Percentiles rank a stretch among this genome's conserved stretches.
phyloP scores from a whole-genome alignment of 2,329 filamentous ascomycete species.

The Colletotrichum abscissum region DNA sequence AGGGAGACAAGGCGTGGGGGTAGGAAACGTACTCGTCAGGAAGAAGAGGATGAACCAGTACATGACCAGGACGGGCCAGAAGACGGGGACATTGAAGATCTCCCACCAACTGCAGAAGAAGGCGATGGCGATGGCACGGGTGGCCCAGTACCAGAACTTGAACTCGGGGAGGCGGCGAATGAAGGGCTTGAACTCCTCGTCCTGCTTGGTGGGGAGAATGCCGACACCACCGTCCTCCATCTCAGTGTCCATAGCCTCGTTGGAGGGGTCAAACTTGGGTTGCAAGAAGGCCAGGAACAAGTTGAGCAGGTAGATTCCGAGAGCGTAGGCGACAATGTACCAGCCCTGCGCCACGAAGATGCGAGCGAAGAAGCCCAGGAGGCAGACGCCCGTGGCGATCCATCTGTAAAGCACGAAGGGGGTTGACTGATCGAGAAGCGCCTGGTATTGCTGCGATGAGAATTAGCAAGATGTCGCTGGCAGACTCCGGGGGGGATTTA shows the following conservation, averaged over 20 bases:
- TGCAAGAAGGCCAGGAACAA: conserved; percentile 98
- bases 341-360: conserved; percentile 95
- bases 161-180: conserved; percentile 97
- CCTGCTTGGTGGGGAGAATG: conserved; percentile 90
- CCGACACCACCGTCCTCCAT: conserved; percentile 92
- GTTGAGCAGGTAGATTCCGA: conserved; percentile 98
- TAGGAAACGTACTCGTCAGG: conserved; percentile 81
- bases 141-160: conserved; percentile 99
- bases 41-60: conserved; percentile 99
- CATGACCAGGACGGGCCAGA: conserved; percentile 98
- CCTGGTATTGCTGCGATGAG: conserved; percentile 83
- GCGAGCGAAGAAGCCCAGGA: conserved; percentile 86
- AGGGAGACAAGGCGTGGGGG: conserved; percentile 1
- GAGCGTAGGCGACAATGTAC: conserved; percentile 99
- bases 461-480: conserved; percentile 36
- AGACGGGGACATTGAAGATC: conserved; percentile 96
- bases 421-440: conserved; percentile 92
- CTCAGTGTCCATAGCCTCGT: conserved; percentile 89
- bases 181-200: conserved; percentile 98
- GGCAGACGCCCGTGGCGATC: conserved; percentile 80
- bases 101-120: conserved; percentile 94
- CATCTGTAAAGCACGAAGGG: conserved; percentile 92
- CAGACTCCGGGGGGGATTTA: neutral
- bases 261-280: conserved; percentile 98
- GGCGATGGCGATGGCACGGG: conserved; percentile 83